Percentiles rank a stretch among this genome's conserved stretches.
These are phyloP conservation scores for Neurospora sp. DNA, from an alignment of 495 filamentous ascomycete genomes.

Conservation along the genomic window DNA sequence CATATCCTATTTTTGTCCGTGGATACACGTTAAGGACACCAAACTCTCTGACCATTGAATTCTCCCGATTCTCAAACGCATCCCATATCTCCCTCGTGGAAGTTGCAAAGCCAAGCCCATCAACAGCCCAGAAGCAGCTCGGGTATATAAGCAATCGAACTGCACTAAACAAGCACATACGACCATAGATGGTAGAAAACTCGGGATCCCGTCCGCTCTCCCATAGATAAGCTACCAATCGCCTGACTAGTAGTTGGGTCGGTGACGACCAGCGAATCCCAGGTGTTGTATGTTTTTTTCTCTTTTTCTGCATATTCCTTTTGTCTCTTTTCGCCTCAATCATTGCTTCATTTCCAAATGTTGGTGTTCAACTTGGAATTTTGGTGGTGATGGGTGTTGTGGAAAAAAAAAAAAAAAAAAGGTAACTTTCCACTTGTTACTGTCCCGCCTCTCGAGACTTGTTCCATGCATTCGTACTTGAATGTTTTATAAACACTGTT, in stretches of 20 bases:
- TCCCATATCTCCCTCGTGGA: neutral
- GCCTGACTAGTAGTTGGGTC: conserved; percentile 36
- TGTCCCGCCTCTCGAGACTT: neutral
- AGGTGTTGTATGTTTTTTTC: conserved; percentile 17
- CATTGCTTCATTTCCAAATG: neutral
- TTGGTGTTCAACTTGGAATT: neutral
- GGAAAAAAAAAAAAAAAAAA: neutral
- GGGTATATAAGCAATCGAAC: neutral
- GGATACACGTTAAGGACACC: neutral
- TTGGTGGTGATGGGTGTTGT: neutral
- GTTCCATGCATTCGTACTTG: neutral
- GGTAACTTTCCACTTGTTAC: neutral
- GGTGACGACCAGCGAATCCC: conserved; percentile 32
- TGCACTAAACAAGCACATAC: neutral
- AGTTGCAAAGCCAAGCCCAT: neutral
- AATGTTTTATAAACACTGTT: neutral
- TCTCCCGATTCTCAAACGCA: neutral
- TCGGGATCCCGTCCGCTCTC: conserved; percentile 44
- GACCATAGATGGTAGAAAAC: conserved; percentile 8
- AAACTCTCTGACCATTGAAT: neutral
- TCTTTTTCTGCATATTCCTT: no score
- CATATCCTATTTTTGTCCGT: neutral
- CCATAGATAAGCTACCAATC: conserved; percentile 26
- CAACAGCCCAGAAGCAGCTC: neutral
- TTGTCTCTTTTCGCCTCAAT: neutral